Percentiles rank a stretch among this genome's conserved stretches.
Conservation (phyloP, 1,284 basidiomycete genomes). For the Sphagnurus paluster region DNA sequence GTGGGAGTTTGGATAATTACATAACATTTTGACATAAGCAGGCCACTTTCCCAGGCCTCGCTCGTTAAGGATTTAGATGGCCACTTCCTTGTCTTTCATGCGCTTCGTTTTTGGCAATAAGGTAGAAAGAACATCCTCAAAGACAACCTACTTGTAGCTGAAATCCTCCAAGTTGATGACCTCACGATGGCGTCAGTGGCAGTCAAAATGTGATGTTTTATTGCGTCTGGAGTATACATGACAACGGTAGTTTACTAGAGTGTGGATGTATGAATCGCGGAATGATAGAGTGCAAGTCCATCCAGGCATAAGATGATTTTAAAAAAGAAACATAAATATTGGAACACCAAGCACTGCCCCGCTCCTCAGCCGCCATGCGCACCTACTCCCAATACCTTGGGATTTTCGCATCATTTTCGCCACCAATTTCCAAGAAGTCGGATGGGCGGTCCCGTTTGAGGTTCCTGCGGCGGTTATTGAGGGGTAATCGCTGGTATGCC, state of each 20-base stretch:
- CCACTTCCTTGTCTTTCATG: too few species aligned
- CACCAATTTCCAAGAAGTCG: slow-evolving; percentile 76
- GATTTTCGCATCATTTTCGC: slow-evolving; percentile 61
- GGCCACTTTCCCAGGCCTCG: too few species aligned
- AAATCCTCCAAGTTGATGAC: too few species aligned
- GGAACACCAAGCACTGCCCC: not conserved
- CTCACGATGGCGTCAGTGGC: too few species aligned
- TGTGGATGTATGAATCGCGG: not conserved
- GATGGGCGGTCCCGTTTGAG: slow-evolving; percentile 79
- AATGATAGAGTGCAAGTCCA: not conserved
- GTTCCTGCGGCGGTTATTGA: slow-evolving; percentile 74
- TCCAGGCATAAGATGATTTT: slow-evolving; percentile 1
- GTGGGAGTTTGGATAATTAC: too few species aligned
- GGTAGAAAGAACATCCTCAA: too few species aligned
- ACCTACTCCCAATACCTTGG: slow-evolving; percentile 78
- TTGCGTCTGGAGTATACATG: slow-evolving; percentile 11
- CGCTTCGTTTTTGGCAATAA: too few species aligned
- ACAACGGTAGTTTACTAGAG: not conserved
- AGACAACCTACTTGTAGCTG: too few species aligned
- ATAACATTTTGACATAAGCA: too few species aligned
- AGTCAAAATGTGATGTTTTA: slow-evolving; percentile 10
- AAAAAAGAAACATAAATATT: not conserved
- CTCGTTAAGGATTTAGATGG: too few species aligned
- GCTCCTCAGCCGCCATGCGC: not conserved
- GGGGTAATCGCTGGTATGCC: slow-evolving; percentile 78